phyloP scores from a whole-genome alignment of 495 filamentous ascomycete genomes.

The Neurospora sp. region DNA sequence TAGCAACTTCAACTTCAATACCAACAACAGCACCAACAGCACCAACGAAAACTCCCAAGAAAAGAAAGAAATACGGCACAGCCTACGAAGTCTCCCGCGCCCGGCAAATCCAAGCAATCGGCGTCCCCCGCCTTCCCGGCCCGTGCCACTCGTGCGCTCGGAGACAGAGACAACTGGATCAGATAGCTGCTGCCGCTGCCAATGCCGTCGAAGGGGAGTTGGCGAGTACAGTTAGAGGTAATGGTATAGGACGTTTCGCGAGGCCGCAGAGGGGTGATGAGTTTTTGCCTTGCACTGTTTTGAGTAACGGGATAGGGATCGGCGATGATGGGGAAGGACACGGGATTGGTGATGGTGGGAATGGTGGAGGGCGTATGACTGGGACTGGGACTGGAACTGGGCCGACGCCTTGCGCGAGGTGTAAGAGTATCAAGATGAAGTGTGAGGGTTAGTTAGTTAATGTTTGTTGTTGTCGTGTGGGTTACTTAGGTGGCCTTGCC shows the following conservation, averaged over 20 bases:
- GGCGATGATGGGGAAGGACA: background rate
- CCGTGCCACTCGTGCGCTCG: background rate
- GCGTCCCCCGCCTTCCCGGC: background rate
- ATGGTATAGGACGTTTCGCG: background rate
- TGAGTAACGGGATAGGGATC: background rate
- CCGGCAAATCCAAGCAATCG: background rate
- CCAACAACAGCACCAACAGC: background rate
- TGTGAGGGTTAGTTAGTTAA: background rate
- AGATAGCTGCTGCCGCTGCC: background rate
- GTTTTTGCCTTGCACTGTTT: background rate
- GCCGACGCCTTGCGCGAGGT: background rate
- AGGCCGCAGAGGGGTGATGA: background rate
- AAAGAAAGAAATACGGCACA: background rate
- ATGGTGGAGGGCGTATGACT: no score
- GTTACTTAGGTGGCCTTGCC: background rate
- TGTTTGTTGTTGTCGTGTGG: background rate
- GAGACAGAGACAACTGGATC: background rate
- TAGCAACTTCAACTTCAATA: background rate
- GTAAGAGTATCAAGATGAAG: slow-evolving; percentile 1
- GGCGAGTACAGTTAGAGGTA: background rate
- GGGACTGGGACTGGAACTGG: background rate
- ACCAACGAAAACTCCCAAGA: background rate
- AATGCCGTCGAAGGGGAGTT: no score
- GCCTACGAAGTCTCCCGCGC: background rate
- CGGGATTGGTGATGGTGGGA: background rate